Evolutionary conservation across 176 grass and related monocot genomes (phyloP), one percentile per base, ranked within the genome.

Genomic region (Carex myosuroides): DNA sequence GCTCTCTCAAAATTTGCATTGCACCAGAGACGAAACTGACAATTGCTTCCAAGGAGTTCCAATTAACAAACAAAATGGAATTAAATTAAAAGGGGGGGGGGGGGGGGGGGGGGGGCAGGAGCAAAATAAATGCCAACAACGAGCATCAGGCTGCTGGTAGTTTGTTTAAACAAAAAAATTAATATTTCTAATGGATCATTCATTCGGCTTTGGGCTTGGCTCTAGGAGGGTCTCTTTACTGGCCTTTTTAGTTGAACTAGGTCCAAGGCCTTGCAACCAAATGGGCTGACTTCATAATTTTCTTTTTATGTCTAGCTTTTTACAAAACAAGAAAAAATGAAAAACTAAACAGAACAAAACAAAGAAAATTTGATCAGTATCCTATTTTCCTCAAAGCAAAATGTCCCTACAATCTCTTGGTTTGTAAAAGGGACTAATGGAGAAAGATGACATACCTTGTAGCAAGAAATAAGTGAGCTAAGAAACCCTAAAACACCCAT

Each of bases 401-500:
- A 48, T 64, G 20, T 14, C 5, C 37, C 37, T 42, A 64, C n/a
- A 62, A 64, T 81, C 3, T 81, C 20, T 41, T 35, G 30, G 10
- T 81, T 13, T 81, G 57, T 81, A 21, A 26, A 46, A 41, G 18
- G 5, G 44, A 41, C 80, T 14, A 54, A 83, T 66, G 37, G 13
- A 67, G 64, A 55, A 35, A 66, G 6, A 83, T 54, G 62, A 50
- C 32, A 52, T 83, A 83, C 81, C 81, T 66, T 83, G 81, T 83
- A 83, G 41, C 81, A 83, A 69, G 81, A 83, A 68, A 83, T 69
- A 83, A 83, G 81, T 30, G 81, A 83, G 62, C 81, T 83, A 83
- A 83, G 7, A 11, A 83, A 67, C 46, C 81, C 81, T 52, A 64
- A 55, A 69, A 66, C 42, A 29, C 44, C 81, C 60, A 69, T 66